Evolutionary conservation across 768 basidiomycete genomes (phyloP), one percentile per base, ranked within the genome.

Genomic region (Lyophyllum atratum): DNA sequence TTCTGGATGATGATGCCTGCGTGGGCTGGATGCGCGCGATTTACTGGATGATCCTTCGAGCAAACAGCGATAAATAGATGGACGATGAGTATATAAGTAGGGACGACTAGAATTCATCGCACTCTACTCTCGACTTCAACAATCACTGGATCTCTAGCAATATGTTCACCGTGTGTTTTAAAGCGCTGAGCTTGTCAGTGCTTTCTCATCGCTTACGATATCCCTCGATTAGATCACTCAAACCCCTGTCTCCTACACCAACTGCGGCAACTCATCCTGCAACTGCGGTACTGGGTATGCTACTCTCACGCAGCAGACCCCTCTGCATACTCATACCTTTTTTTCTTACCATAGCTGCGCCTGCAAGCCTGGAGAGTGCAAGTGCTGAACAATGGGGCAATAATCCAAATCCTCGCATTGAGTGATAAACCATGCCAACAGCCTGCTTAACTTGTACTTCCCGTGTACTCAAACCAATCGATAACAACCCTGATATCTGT

Each of bases 331-430:
- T 59, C 58, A 34, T n/a, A n/a, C n/a, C n/a, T n/a, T n/a, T n/a
- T 54, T 55, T 12, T n/a, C 15, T 0, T 26, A 29, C 15, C 31
- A 22, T 56, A 87, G 85, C 58, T 89, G 86, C 76, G 55, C 59
- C 25, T 87, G 86, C 80, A 79, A 81, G 72, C 66, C 83, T 49
- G 82, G 79, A 52, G 79, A 81, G 59, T 87, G 85, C 85, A 86
- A 86, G 72, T 89, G 84, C 77, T 85, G 70, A 80, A 60, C 34
- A 39, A 49, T 24, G 25, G n/a, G n/a, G n/a, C n/a, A n/a, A n/a
- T n/a, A n/a, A n/a, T n/a, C n/a, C n/a, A n/a, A n/a, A n/a, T n/a
- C n/a, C n/a, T n/a, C n/a, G n/a, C n/a, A n/a, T n/a, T n/a, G n/a
- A n/a, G n/a, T n/a, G n/a, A n/a, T n/a, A n/a, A n/a, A n/a, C n/a